phyloP scores from a whole-genome alignment of 2,329 filamentous ascomycete genomes.

The Ophiosphaerella narmari region DNA sequence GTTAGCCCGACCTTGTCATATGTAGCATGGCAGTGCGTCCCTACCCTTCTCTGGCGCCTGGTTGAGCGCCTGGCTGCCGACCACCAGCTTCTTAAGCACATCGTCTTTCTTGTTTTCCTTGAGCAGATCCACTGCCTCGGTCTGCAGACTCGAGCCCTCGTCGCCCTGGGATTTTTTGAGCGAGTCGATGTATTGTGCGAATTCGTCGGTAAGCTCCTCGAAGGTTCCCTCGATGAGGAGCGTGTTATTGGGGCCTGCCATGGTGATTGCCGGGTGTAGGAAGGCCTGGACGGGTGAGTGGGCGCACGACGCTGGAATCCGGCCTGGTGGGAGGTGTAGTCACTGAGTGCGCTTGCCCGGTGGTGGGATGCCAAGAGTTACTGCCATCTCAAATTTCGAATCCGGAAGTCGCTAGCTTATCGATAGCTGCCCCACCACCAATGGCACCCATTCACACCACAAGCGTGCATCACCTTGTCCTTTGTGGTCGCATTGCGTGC shows the following conservation, averaged over 20 bases:
- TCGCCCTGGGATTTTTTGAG: slow-evolving; percentile 68
- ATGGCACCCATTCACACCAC: not conserved
- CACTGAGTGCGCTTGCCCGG: slow-evolving; percentile 18
- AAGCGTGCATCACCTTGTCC: no score
- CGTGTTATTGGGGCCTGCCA: slow-evolving; percentile 66
- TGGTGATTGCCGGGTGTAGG: slow-evolving; percentile 41
- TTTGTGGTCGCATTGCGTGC: no score
- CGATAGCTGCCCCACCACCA: slow-evolving; percentile 6
- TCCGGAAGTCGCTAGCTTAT: slow-evolving; percentile 5
- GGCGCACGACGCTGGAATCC: slow-evolving; percentile 18
- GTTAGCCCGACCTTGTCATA: slow-evolving; percentile 26
- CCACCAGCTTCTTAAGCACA: slow-evolving; percentile 85
- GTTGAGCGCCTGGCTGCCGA: slow-evolving; percentile 77
- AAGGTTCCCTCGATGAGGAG: slow-evolving; percentile 87
- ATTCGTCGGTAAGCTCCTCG: slow-evolving; percentile 89
- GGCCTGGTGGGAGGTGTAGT: slow-evolving; percentile 30
- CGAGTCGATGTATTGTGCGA: slow-evolving; percentile 90
- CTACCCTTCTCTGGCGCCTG: slow-evolving; percentile 83
- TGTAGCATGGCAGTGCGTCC: slow-evolving; percentile 12
- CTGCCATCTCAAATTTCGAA: slow-evolving; percentile 22
- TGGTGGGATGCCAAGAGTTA: slow-evolving; percentile 40
- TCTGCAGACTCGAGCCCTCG: slow-evolving; percentile 57
- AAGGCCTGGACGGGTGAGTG: slow-evolving; percentile 27
- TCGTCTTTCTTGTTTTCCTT: slow-evolving; percentile 74
- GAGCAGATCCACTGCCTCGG: slow-evolving; percentile 73